phyloP scores from a whole-genome alignment of 148 eudicot species.

The Dysphania ambrosioides region DNA sequence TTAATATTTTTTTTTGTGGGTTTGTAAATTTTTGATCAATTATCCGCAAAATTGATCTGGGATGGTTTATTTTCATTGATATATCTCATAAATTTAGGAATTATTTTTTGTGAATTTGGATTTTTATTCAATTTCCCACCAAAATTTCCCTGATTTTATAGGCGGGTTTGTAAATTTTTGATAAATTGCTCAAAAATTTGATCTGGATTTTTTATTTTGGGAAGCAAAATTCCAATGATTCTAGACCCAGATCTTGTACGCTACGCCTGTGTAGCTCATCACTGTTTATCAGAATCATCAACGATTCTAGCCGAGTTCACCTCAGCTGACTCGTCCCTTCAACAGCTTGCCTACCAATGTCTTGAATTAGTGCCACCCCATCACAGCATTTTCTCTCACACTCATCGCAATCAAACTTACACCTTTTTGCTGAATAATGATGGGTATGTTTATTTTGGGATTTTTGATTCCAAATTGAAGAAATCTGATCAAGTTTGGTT shows the following conservation, averaged over 20 bases:
- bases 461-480: conserved; percentile 42
- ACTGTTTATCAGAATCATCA: conserved; percentile 19
- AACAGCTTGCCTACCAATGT: conserved; percentile 53
- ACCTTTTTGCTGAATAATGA: conserved; percentile 54
- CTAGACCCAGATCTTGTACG: conserved; percentile 47
- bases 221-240: conserved; percentile 39
- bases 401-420: conserved; percentile 41
- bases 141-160: not conserved
- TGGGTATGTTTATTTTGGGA: conserved; percentile 58
- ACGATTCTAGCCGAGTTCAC: conserved; percentile 70
- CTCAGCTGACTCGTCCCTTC: conserved; percentile 45
- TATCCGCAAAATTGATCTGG: too few relatives aligned
- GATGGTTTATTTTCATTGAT: too few relatives aligned
- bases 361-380: conserved; percentile 59
- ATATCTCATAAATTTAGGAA: not conserved
- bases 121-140: not conserved
- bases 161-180: conserved; percentile 2
- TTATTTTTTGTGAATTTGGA: not conserved
- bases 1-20: too few relatives aligned
- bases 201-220: too few relatives aligned
- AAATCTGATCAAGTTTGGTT: conserved; percentile 44
- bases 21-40: too few relatives aligned
- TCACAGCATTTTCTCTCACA: conserved; percentile 60
- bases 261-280: conserved; percentile 65
- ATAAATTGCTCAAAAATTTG: not conserved